Conservation (phyloP, 331 rosid species). For the Phaseolus coccineus region DNA sequence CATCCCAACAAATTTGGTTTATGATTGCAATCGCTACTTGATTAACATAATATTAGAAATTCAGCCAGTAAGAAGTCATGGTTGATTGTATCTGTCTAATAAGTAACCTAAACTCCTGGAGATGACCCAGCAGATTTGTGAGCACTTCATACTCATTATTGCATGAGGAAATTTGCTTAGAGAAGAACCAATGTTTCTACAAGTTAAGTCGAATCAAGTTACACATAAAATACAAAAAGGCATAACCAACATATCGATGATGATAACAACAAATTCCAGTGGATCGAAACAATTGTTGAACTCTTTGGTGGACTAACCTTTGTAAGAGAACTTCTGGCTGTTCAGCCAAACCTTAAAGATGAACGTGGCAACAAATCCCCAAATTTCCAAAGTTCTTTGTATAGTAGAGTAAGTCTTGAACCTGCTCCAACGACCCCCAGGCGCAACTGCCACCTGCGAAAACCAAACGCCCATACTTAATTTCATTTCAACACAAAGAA, state of each 20-base stretch:
- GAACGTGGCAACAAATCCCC: conserved; percentile 42
- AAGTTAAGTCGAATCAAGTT: not conserved
- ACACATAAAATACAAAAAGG: not conserved
- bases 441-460: conserved; percentile 47
- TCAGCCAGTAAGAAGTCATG: not conserved
- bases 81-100: conserved; percentile 1
- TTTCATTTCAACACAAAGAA: not conserved
- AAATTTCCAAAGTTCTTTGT: conserved; percentile 46
- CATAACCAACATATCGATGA: not conserved
- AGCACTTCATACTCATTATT: not conserved
- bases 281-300: not conserved
- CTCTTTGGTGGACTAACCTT: conserved; percentile 20
- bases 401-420: conserved; percentile 47
- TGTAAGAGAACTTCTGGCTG: conserved; percentile 45
- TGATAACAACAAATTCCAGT: not conserved
- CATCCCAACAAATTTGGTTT: conserved; percentile 9
- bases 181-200: not conserved
- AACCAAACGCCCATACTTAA: not conserved
- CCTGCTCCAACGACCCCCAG: conserved; percentile 50
- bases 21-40: not conserved
- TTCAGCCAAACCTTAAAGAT: conserved; percentile 43
- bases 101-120: not conserved
- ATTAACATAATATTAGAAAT: not conserved
- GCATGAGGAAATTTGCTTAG: not conserved
- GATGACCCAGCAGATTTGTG: not conserved